Base-by-base conservation (phyloP, 805 yeast genomes). In the Candida tammaniensis region DNA sequence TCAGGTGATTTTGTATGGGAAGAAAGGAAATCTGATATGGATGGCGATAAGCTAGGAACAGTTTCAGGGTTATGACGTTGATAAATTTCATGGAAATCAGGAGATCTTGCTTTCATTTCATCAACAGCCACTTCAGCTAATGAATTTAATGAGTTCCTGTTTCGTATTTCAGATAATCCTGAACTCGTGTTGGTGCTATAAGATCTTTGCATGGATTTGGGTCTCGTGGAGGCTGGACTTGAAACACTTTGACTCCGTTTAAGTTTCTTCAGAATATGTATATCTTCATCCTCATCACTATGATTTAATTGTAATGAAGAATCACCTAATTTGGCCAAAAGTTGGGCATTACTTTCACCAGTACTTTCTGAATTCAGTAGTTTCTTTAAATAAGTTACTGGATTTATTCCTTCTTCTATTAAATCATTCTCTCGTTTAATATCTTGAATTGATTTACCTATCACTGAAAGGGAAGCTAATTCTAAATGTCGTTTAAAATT, bases 391-490 rank as follows among this genome's bases (percentile, higher is more conserved):
- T 61, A 53, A 5, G 48, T 41, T 3, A 57, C 62, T 0, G 82
- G 82, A 34, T 73, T 74, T 25, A 68, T 58, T 0, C 82, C 82
- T 42, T 64, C 56, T 5, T 71, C 68, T 13, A 73, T 68, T 13
- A 72, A 51, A n/a, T 68, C 70, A 40, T 67, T 69, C 14, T 74
- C 78, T 17, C 62, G 51, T 38, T 77, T 72, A 20, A 78, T 67
- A 33, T 74, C 78, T 34, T 61, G 57, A 4, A 75, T 58, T 0
- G 80, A 61, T 45, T 68, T 74, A 0, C 82, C 83, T 1, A 79
- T 71, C 7, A 78, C 71, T 0, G 80, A 73, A 3, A 75, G 32
- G 0, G 80, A 69, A 0, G 83, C 82, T 21, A 72, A 66, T 44
- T 76, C 80, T 24, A 77, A 49, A 9, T 80, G 81, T 30, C 58